Evolutionary conservation across 176 grass and related monocot genomes (phyloP).

Genomic region (Paspalum notatum): DNA sequence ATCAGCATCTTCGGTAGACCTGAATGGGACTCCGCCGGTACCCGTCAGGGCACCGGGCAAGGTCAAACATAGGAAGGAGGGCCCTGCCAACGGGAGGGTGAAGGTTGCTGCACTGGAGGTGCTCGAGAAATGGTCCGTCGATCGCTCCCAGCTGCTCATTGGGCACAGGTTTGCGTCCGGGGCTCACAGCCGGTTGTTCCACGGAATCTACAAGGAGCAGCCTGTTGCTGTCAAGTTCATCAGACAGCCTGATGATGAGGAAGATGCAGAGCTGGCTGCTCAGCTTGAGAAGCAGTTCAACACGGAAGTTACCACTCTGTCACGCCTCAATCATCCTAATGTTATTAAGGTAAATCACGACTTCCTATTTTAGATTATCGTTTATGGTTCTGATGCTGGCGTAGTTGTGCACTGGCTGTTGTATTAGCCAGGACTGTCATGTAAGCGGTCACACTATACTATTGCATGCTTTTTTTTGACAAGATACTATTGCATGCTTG

Average conservation of each 20-base stretch:
- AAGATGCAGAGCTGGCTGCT: constrained; percentile 63
- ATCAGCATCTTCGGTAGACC: constrained; percentile 18
- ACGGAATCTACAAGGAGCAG: constrained; percentile 72
- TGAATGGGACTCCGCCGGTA: neutral
- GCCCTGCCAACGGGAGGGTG: constrained; percentile 46
- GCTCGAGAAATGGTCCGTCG: constrained; percentile 56
- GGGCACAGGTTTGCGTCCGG: constrained; percentile 76
- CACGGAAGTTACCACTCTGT: constrained; percentile 71
- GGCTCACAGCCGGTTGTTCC: constrained; percentile 75
- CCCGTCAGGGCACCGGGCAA: constrained; percentile 33
- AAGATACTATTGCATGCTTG: neutral
- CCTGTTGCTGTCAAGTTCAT: constrained; percentile 84
- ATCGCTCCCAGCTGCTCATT: constrained; percentile 71
- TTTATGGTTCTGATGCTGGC: neutral
- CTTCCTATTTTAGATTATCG: neutral
- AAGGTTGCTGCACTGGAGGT: constrained; percentile 56
- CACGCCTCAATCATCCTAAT: constrained; percentile 72
- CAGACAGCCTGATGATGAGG: constrained; percentile 58
- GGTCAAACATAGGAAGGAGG: constrained; percentile 60
- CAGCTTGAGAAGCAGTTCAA: constrained; percentile 88
- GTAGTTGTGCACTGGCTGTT: constrained; percentile 1
- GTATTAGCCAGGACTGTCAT: constrained; percentile 24
- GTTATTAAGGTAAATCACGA: constrained; percentile 77
- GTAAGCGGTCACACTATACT: neutral
- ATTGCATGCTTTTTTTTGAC: neutral